Evolutionary conservation across 179 eudicot species (phyloP).

Genomic region (Carnegiea gigantea): DNA sequence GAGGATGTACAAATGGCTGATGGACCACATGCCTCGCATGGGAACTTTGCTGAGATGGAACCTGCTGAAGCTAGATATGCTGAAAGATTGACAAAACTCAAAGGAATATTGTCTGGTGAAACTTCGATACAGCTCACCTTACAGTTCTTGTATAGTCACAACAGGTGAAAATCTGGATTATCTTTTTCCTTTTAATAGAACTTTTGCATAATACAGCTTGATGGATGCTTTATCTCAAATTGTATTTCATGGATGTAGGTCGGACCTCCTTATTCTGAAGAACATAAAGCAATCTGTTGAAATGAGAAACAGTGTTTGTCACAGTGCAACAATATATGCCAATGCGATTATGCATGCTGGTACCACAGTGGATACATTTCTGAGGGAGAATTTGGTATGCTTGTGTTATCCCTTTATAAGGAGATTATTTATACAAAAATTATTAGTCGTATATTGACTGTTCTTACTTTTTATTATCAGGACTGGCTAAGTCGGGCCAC

Average conservation of each 20-base stretch:
- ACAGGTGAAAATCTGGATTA: conserved; percentile 56
- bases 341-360: conserved; percentile 99
- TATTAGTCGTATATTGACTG: not conserved
- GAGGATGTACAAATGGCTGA: conserved; percentile 86
- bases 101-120: conserved; percentile 90
- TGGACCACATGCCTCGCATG: conserved; percentile 35
- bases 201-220: not conserved
- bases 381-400: conserved; percentile 85
- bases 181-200: not conserved
- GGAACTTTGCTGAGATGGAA: conserved; percentile 43
- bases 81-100: conserved; percentile 68
- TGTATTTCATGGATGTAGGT: conserved; percentile 45
- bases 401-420: not conserved
- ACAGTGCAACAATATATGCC: conserved; percentile 98
- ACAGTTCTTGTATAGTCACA: conserved; percentile 90
- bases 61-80: conserved; percentile 69
- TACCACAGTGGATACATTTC: conserved; percentile 94
- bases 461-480: conserved; percentile 29
- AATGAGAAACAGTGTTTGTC: conserved; percentile 98
- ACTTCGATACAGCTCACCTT: conserved; percentile 88
- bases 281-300: conserved; percentile 97
- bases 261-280: conserved; percentile 94
- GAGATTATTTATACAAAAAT: not conserved
- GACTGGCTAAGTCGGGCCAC: conserved; percentile 98
- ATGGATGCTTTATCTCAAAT: not conserved